These are phyloP conservation scores for Kodamaea arcana DNA, from an alignment of 1,139 yeast species.

Conservation along the genomic window DNA sequence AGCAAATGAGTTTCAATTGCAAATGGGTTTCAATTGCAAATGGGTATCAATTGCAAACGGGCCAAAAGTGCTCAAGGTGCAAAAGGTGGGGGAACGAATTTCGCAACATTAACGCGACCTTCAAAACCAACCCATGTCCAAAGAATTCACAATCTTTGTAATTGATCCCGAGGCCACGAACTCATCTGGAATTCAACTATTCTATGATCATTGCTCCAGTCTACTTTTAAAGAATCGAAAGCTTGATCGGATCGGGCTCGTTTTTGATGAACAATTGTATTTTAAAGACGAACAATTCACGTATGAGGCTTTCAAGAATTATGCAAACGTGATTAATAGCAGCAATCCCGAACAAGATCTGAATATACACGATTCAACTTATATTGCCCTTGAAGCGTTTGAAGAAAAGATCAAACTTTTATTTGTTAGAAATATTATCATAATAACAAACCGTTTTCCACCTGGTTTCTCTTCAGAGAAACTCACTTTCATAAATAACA, in stretches of 20 bases:
- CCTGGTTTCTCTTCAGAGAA: constrained; percentile 6
- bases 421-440: constrained; percentile 37
- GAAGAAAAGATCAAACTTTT: constrained; percentile 25
- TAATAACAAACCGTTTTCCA: constrained; percentile 39
- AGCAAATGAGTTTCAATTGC: too few relatives aligned
- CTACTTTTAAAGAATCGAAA: constrained; percentile 51
- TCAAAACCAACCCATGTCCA: too few relatives aligned
- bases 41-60: too few relatives aligned
- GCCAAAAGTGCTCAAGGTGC: too few relatives aligned
- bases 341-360: background rate
- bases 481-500: constrained; percentile 12
- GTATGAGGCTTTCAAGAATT: constrained; percentile 17
- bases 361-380: background rate
- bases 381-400: constrained; percentile 26
- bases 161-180: constrained; percentile 37
- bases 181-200: constrained; percentile 13
- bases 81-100: too few relatives aligned
- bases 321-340: constrained; percentile 3
- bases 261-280: constrained; percentile 20
- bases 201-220: constrained; percentile 38
- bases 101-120: too few relatives aligned
- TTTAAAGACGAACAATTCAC: constrained; percentile 23
- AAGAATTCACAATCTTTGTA: constrained; percentile 45
- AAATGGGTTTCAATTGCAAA: too few relatives aligned
- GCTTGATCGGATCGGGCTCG: constrained; percentile 51